Evolutionary conservation across 768 basidiomycete species (phyloP).

Genomic region (Termitomyces bulborhizus): DNA sequence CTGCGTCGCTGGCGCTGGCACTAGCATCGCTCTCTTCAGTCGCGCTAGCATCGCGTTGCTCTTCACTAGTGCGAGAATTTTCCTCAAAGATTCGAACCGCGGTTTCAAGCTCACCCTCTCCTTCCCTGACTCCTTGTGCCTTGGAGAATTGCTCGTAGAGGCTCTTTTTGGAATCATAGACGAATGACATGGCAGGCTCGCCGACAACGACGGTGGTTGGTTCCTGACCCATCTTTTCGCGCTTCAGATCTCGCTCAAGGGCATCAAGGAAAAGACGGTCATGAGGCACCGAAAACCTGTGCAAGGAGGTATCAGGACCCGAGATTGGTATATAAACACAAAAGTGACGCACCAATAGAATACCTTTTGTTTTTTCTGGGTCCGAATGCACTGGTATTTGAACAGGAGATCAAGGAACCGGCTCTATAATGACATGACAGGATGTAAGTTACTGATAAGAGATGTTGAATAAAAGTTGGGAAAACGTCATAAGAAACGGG

Average conservation of each 20-base stretch:
- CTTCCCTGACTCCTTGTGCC: conserved; percentile 32
- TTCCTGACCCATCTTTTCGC: conserved; percentile 87
- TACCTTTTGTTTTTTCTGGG: conserved; percentile 99
- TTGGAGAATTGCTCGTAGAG: conserved; percentile 85
- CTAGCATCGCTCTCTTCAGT: conserved; percentile 22
- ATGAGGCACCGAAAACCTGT: conserved; percentile 94
- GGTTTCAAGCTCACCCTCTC: conserved; percentile 33
- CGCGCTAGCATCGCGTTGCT: conserved; percentile 12
- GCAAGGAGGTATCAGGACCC: conserved; percentile 2
- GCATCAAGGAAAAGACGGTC: conserved; percentile 96
- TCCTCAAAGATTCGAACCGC: conserved; percentile 28
- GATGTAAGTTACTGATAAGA: not conserved
- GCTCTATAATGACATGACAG: conserved; percentile 43
- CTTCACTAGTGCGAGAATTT: conserved; percentile 10
- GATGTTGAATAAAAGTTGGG: not conserved
- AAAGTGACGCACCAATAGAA: conserved; percentile 77
- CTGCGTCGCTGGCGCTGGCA: conserved; percentile 17
- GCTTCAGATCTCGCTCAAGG: conserved; percentile 91
- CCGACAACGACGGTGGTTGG: conserved; percentile 68
- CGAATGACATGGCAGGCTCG: conserved; percentile 86
- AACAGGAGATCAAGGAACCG: conserved; percentile 91
- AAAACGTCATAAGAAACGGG: not conserved
- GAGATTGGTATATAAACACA: not conserved
- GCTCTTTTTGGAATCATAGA: conserved; percentile 78
- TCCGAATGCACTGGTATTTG: conserved; percentile 95